Evolutionary conservation across 331 rosid species (phyloP).

Genomic region (Quercus lobata): DNA sequence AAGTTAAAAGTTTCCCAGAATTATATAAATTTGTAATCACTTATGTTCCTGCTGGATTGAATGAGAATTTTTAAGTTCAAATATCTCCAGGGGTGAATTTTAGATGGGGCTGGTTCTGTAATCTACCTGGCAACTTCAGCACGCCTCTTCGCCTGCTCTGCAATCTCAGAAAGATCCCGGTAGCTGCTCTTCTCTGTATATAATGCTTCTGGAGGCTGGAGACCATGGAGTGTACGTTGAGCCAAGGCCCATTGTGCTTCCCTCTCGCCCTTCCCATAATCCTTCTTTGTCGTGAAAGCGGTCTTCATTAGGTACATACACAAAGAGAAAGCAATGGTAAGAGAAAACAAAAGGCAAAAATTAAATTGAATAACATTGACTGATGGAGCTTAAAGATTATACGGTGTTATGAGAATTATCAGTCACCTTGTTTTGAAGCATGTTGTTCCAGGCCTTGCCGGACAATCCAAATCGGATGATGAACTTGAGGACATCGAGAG

Average conservation of each 20-base stretch:
- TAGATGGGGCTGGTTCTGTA: not conserved
- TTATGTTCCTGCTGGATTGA: not conserved
- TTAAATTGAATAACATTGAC: not conserved
- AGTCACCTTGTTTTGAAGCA: constrained; percentile 48
- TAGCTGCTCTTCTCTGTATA: constrained; percentile 22
- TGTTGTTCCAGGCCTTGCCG: constrained; percentile 59
- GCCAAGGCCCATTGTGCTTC: constrained; percentile 82
- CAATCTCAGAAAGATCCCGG: constrained; percentile 48
- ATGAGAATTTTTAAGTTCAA: not conserved
- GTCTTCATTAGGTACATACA: constrained; percentile 27
- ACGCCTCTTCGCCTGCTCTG: constrained; percentile 69
- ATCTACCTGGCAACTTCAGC: constrained; percentile 79
- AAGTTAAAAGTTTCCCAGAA: not conserved
- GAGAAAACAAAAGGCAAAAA: not conserved
- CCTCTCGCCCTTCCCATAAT: constrained; percentile 65
- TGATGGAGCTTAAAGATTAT: not conserved
- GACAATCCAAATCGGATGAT: constrained; percentile 54
- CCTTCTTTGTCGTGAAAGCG: constrained; percentile 68
- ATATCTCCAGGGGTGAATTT: not conserved
- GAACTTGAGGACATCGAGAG: constrained; percentile 81
- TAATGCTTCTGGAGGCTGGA: constrained; percentile 30
- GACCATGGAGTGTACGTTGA: constrained; percentile 64
- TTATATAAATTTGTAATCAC: not conserved
- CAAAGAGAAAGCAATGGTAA: not conserved
- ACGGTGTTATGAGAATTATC: not conserved